Evolutionary conservation across 164 flowering plant species (phyloP).

Genomic region (Magnolia sinica): DNA sequence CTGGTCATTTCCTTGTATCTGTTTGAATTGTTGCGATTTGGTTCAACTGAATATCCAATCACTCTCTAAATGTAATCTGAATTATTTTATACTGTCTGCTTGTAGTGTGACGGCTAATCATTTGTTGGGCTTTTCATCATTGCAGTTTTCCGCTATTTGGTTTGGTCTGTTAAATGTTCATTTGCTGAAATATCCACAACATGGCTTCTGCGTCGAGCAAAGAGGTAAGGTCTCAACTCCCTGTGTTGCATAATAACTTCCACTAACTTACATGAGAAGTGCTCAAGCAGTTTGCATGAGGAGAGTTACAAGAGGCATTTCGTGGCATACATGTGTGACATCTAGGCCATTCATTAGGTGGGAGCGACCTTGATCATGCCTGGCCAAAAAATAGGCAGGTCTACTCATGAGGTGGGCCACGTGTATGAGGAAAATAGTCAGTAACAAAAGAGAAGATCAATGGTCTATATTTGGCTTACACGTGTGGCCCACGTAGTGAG

Average conservation of each 20-base stretch:
- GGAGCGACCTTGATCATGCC: neutral
- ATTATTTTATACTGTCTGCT: too few relatives aligned
- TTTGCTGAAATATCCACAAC: neutral
- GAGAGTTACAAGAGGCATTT: neutral
- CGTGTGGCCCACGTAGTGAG: too few relatives aligned
- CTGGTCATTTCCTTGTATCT: neutral
- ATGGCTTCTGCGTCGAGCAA: constrained; percentile 8
- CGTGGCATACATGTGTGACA: neutral
- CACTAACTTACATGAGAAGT: neutral
- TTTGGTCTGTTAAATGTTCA: neutral
- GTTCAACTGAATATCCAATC: neutral
- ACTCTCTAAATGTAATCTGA: too few relatives aligned
- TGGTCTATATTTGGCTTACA: too few relatives aligned
- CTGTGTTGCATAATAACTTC: neutral
- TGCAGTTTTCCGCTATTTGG: neutral
- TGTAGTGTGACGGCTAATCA: neutral
- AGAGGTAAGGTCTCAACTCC: constrained; percentile 3
- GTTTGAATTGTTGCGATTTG: neutral
- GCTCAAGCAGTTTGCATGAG: neutral
- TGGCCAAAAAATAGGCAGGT: neutral
- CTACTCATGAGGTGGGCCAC: neutral
- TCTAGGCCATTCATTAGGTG: neutral
- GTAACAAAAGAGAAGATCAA: too few relatives aligned
- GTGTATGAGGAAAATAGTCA: neutral
- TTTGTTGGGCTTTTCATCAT: neutral